These are phyloP conservation scores for Rhizopogon sp. DNA, from an alignment of 768 basidiomycete genomes.

Conservation along the genomic window DNA sequence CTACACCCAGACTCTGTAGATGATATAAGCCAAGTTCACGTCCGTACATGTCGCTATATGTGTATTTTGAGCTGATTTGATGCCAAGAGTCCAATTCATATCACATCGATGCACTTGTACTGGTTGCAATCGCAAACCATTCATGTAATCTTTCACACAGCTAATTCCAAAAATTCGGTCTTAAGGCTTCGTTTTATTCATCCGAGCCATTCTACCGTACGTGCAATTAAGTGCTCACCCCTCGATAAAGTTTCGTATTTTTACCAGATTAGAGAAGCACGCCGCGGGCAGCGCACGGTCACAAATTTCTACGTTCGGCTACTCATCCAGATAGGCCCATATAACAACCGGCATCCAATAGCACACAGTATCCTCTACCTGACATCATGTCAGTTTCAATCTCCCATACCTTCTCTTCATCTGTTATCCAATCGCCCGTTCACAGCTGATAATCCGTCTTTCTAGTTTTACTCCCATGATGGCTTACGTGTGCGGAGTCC, in stretches of 20 bases:
- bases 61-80: background rate
- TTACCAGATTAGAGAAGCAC: background rate
- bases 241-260: background rate
- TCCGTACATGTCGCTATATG: background rate
- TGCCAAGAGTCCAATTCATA: background rate
- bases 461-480: background rate
- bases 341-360: background rate
- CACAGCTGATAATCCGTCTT: background rate
- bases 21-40: background rate
- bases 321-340: background rate
- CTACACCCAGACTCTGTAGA: background rate
- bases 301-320: background rate
- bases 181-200: too few species aligned
- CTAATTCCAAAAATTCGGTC: too few species aligned
- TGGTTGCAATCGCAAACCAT: background rate
- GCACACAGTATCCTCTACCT: background rate
- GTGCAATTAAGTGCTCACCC: background rate
- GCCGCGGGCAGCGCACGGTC: background rate
- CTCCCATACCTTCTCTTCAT: background rate
- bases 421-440: background rate
- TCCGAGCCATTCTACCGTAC: slow-evolving; percentile 6
- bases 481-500: background rate
- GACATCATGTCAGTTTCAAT: background rate
- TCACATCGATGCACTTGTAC: background rate
- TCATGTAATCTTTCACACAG: too few species aligned